phyloP scores from a whole-genome alignment of 78 protist genomes.

The Dictyostelium citrinum region DNA sequence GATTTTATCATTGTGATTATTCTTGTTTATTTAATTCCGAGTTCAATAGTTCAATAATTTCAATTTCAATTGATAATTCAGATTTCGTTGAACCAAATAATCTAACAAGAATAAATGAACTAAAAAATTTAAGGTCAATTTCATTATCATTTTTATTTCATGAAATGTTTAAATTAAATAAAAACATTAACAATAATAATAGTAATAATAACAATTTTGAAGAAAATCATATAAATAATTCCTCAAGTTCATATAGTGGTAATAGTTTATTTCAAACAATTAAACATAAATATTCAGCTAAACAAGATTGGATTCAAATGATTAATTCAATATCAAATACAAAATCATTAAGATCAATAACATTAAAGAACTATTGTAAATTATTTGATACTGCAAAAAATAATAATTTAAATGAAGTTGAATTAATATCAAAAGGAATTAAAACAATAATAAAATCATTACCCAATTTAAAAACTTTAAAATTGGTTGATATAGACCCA shows the following conservation, averaged over 20 bases:
- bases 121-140: background rate
- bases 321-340: background rate
- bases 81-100: background rate
- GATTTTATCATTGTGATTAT: background rate
- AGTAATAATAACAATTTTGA: too few species aligned
- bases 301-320: background rate
- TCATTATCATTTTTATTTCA: background rate
- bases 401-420: background rate
- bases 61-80: background rate
- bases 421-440: background rate
- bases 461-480: background rate
- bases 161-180: background rate
- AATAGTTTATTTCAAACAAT: background rate
- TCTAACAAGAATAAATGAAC: background rate
- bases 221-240: background rate
- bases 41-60: background rate
- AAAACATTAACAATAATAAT: too few species aligned
- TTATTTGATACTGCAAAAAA: background rate
- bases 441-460: background rate
- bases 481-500: background rate
- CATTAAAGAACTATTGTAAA: background rate
- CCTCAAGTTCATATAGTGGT: background rate
- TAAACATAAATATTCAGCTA: background rate
- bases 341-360: background rate
- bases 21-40: background rate